These are phyloP conservation scores for Chimonanthus praecox DNA, from an alignment of 164 flowering plant species.

Conservation along the genomic window DNA sequence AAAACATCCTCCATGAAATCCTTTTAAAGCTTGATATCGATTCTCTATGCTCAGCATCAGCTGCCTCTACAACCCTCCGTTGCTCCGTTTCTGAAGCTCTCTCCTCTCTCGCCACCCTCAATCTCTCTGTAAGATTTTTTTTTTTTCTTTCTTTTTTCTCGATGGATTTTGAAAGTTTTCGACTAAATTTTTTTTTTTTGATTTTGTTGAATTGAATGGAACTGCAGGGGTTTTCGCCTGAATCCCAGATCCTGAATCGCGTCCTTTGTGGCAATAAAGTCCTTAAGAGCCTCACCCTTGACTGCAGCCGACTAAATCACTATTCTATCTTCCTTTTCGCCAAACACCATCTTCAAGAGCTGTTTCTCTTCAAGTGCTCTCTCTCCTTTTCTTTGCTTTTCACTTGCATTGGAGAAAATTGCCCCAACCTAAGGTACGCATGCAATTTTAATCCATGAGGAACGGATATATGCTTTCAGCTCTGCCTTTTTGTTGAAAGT, in stretches of 20 bases:
- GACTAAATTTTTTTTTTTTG: too few relatives aligned
- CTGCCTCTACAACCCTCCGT: slow-evolving; percentile 25
- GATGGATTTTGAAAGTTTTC: slow-evolving; percentile 4
- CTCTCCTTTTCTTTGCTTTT: slow-evolving; percentile 20
- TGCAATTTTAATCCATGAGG: background rate
- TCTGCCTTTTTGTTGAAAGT: background rate
- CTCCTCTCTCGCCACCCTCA: slow-evolving; percentile 23
- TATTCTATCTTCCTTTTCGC: slow-evolving; percentile 16
- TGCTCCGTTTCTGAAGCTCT: slow-evolving; percentile 23
- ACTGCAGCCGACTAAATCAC: slow-evolving; percentile 36
- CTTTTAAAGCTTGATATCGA: slow-evolving; percentile 32
- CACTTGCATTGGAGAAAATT: slow-evolving; percentile 23
- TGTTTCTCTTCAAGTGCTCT: slow-evolving; percentile 31
- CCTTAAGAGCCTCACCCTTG: slow-evolving; percentile 28
- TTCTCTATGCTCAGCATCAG: slow-evolving; percentile 28
- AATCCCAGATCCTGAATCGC: slow-evolving; percentile 13
- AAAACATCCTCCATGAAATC: slow-evolving; percentile 21
- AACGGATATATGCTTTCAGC: too few relatives aligned
- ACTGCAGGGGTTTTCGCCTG: slow-evolving; percentile 31
- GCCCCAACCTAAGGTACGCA: slow-evolving; percentile 34
- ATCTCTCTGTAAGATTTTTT: slow-evolving; percentile 28
- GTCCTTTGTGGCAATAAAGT: slow-evolving; percentile 20
- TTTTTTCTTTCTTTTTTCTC: background rate
- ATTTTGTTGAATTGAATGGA: background rate
- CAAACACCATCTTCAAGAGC: slow-evolving; percentile 22